Percentiles rank a stretch among this genome's conserved stretches.
phyloP scores from a whole-genome alignment of 2,329 filamentous ascomycete species.

The Epichloe typhina region DNA sequence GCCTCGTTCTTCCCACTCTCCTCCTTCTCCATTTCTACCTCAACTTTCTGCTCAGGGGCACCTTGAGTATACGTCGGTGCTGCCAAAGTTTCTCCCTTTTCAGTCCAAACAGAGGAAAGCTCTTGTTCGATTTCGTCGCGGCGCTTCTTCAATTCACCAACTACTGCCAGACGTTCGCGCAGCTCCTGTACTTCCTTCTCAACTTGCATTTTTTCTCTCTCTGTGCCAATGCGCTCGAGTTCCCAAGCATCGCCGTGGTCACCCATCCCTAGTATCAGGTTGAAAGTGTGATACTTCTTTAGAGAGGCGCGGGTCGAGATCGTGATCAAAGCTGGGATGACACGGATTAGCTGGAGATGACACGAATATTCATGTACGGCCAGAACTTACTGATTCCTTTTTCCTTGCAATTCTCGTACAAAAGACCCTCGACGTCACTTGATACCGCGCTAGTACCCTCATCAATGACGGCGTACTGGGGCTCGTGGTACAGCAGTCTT shows the following conservation, averaged over 20 bases:
- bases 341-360: slow-evolving; percentile 5
- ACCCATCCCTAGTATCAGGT: slow-evolving; percentile 72
- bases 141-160: slow-evolving; percentile 71
- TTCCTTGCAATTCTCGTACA: slow-evolving; percentile 89
- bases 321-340: slow-evolving; percentile 64
- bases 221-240: slow-evolving; percentile 85
- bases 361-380: neutral
- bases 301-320: slow-evolving; percentile 89
- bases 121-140: slow-evolving; percentile 73
- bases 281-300: slow-evolving; percentile 91
- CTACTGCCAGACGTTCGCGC: slow-evolving; percentile 63
- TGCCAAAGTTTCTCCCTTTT: slow-evolving; percentile 33
- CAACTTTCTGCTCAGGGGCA: slow-evolving; percentile 1
- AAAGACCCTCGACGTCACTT: slow-evolving; percentile 80
- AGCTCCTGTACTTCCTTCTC: slow-evolving; percentile 84
- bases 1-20: neutral
- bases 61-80: slow-evolving; percentile 30
- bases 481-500: slow-evolving; percentile 84
- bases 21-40: neutral
- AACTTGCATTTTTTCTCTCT: slow-evolving; percentile 81
- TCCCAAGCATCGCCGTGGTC: slow-evolving; percentile 79
- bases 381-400: slow-evolving; percentile 71
- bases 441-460: slow-evolving; percentile 92
- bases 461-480: slow-evolving; percentile 85
- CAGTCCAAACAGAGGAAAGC: slow-evolving; percentile 51